Conservation (phyloP, 2,329 filamentous ascomycete genomes). For the Aspergillus phoenicis region DNA sequence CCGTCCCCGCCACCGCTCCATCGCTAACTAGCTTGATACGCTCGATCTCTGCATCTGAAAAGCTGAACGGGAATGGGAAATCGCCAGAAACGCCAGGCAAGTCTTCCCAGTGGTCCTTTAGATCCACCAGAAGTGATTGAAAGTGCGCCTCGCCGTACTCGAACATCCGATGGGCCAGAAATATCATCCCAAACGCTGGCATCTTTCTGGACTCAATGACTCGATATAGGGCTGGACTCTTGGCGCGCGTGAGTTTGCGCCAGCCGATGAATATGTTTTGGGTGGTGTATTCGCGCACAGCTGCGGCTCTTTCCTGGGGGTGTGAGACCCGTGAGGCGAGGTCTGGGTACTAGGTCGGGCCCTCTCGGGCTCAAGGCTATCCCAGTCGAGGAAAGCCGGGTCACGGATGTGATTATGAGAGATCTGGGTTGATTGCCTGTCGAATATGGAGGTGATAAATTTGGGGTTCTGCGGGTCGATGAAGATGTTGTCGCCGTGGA, state of each 20-base stretch:
- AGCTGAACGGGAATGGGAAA: slow-evolving; percentile 28
- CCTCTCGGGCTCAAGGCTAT: slow-evolving; percentile 32
- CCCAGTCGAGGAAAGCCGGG: slow-evolving; percentile 31
- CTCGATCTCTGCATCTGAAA: slow-evolving; percentile 28
- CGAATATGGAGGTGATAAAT: slow-evolving; percentile 33
- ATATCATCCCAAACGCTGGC: slow-evolving; percentile 30
- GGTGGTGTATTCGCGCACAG: slow-evolving; percentile 28
- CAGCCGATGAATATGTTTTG: slow-evolving; percentile 31
- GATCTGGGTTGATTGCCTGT: slow-evolving; percentile 36
- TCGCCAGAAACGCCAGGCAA: slow-evolving; percentile 24
- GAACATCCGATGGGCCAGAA: slow-evolving; percentile 35
- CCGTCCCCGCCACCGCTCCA: slow-evolving; percentile 28
- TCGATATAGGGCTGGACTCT: slow-evolving; percentile 30
- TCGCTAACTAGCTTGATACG: slow-evolving; percentile 32
- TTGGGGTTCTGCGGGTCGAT: slow-evolving; percentile 32
- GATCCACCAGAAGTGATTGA: slow-evolving; percentile 32
- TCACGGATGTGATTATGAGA: background rate
- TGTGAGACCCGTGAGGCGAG: slow-evolving; percentile 29
- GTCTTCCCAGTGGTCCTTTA: slow-evolving; percentile 29
- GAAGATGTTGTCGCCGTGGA: slow-evolving; percentile 36
- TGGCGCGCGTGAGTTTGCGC: slow-evolving; percentile 32
- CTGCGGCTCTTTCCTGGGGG: slow-evolving; percentile 27
- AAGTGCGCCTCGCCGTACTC: slow-evolving; percentile 36
- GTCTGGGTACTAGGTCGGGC: slow-evolving; percentile 26
- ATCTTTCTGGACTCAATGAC: slow-evolving; percentile 28